Base-by-base conservation (phyloP, 2,329 filamentous ascomycete genomes). In the Monilinia fructicola region DNA sequence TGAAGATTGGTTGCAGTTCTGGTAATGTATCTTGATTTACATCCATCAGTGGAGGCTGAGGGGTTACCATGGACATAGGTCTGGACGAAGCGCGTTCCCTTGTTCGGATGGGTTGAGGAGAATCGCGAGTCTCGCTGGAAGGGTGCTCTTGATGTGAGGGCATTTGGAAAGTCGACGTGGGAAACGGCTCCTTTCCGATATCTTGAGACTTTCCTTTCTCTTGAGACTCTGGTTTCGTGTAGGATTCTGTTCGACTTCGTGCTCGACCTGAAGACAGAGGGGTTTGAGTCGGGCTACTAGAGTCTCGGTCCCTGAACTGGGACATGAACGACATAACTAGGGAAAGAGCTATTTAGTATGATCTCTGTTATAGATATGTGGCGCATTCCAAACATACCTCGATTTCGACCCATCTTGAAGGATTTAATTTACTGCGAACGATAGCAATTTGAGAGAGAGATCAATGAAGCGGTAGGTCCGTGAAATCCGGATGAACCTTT, bases 1-100 rank as follows among this genome's bases (percentile, higher is more conserved):
- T 91, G 79, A 98, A 98, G 74, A 98, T 93, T 70, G 93, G 94
- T 80, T 93, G 90, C 69, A 99, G 84, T 82, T 99, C 95, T 48
- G 95, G 93, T 69, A 95, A 87, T 40, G 92, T 96, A 76, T 97
- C 92, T 72, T 89, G 85, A 75, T 86, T 87, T 70, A 95, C 84
- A 75, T 96, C 91, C 89, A 96, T 93, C 77, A 93, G 80, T 75
- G 90, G 90, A 75, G 93, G 92, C 73, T 93, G 89, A 78, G 93
- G 93, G 68, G 90, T 88, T 78, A 94, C 84, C 85, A 96, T 95
- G 69, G 93, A 97, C 78, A 90, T 82, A 44, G 93, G 93, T 68
- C 93, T 85, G 35, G 81, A 80, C 31, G 82, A 77, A 68, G 85
- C 83, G 44, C 77, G 81, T 53, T 76, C 74, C 44, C 74, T 70